These are phyloP conservation scores for Saccharomycopsis fodiens DNA, from an alignment of 805 yeast genomes.

Conservation along the genomic window DNA sequence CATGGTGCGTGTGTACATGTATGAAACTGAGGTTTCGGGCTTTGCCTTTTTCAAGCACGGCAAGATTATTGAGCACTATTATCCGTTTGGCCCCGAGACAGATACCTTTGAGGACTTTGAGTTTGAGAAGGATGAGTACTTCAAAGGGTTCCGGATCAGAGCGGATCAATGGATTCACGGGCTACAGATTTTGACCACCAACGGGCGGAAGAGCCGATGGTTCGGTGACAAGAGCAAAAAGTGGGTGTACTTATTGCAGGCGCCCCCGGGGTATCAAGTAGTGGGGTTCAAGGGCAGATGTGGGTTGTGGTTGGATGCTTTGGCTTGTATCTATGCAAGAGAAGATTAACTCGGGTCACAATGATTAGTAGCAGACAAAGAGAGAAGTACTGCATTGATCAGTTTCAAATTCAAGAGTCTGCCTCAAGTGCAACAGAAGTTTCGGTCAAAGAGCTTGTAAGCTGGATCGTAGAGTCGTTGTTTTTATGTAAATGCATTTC, in stretches of 20 bases:
- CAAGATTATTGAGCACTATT: too few species aligned
- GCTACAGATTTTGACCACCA: constrained; percentile 58
- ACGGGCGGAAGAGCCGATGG: constrained; percentile 46
- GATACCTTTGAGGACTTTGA: constrained; percentile 34
- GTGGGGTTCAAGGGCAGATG: constrained; percentile 68
- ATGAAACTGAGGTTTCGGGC: too few species aligned
- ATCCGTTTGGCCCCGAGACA: background rate
- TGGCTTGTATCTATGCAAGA: constrained; percentile 1
- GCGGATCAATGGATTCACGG: constrained; percentile 91
- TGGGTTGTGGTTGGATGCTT: constrained; percentile 55
- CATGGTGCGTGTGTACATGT: background rate
- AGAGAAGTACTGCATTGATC: too few species aligned
- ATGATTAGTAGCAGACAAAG: too few species aligned
- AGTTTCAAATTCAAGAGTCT: too few species aligned
- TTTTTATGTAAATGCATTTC: too few species aligned
- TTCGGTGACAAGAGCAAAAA: constrained; percentile 71
- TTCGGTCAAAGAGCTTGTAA: too few species aligned
- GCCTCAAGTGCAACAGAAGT: too few species aligned
- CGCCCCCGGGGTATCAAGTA: constrained; percentile 56
- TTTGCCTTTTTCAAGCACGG: too few species aligned
- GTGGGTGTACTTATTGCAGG: constrained; percentile 44
- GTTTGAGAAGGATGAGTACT: constrained; percentile 48
- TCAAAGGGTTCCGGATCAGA: constrained; percentile 56
- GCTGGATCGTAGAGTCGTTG: too few species aligned
- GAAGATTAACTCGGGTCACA: too few species aligned